These are phyloP conservation scores for Elongisporangium senticosum DNA, from an alignment of 352 stramenopile genomes.

Conservation along the genomic window DNA sequence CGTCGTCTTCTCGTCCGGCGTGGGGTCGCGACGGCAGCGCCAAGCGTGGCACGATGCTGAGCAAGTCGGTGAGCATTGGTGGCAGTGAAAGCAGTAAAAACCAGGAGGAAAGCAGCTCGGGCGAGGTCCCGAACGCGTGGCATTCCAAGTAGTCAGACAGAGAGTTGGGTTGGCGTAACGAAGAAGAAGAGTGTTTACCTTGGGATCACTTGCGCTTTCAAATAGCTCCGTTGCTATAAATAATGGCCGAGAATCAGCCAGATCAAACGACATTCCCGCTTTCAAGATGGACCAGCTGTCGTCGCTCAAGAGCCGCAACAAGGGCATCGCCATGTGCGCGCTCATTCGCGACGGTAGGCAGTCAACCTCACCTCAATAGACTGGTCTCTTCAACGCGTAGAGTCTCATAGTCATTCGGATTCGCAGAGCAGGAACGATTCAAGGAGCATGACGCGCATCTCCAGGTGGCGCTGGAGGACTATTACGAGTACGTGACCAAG, in stretches of 20 bases:
- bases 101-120: slow-evolving; percentile 1
- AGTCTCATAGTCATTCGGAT: neutral
- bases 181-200: neutral
- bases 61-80: neutral
- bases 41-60: neutral
- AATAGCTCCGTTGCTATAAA: too few relatives aligned
- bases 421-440: slow-evolving; percentile 61
- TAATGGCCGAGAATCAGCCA: neutral
- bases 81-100: neutral
- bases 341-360: slow-evolving; percentile 46
- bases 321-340: slow-evolving; percentile 36
- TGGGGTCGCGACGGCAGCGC: slow-evolving; percentile 49
- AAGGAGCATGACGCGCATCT: slow-evolving; percentile 44
- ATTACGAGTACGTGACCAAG: slow-evolving; percentile 72
- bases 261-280: neutral
- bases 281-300: slow-evolving; percentile 24
- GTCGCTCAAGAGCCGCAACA: slow-evolving; percentile 43
- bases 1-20: slow-evolving; percentile 30
- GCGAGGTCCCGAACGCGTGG: neutral
- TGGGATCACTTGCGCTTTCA: neutral
- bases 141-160: neutral
- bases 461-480: slow-evolving; percentile 33
- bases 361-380: neutral
- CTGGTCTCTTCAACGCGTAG: neutral
- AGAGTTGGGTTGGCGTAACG: neutral